A percentile compares a stretch with the other conserved stretches of the same genome.
These are phyloP conservation scores for Barbatosphaeria neglecta DNA, from an alignment of 495 filamentous ascomycete genomes.

Conservation along the genomic window DNA sequence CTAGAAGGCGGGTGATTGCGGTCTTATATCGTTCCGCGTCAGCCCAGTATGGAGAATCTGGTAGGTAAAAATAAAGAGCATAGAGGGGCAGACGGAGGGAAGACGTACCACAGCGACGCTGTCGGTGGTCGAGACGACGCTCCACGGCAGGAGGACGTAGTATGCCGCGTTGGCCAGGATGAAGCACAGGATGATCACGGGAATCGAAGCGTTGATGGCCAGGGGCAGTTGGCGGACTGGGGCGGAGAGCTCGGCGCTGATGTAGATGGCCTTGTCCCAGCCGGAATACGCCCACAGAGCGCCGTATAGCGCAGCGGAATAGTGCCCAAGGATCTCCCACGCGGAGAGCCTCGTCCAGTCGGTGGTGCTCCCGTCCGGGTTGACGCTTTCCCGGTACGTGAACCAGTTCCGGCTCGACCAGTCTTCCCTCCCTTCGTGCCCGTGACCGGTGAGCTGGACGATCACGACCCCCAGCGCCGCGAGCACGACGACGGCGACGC, in stretches of 20 bases:
- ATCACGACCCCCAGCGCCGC: slow-evolving; percentile 35
- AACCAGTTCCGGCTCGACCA: slow-evolving; percentile 45
- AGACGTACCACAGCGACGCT: slow-evolving; percentile 43
- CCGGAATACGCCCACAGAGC: slow-evolving; percentile 48
- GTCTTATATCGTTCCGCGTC: slow-evolving; percentile 22
- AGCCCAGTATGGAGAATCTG: neutral
- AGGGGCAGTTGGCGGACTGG: slow-evolving; percentile 42
- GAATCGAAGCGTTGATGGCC: slow-evolving; percentile 43
- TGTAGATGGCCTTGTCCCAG: slow-evolving; percentile 50
- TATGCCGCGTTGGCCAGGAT: slow-evolving; percentile 41
- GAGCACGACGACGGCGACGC: slow-evolving; percentile 33
- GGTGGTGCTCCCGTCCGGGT: slow-evolving; percentile 33
- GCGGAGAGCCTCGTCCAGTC: slow-evolving; percentile 31
- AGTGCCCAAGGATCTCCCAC: slow-evolving; percentile 43
- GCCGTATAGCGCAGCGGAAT: slow-evolving; percentile 41
- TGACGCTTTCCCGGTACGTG: slow-evolving; percentile 25
- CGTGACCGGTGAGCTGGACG: slow-evolving; percentile 14
- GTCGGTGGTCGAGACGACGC: slow-evolving; percentile 38
- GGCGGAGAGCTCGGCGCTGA: slow-evolving; percentile 39
- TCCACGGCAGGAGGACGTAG: slow-evolving; percentile 45
- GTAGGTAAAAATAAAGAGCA: neutral
- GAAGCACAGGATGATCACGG: slow-evolving; percentile 44
- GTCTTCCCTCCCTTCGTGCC: slow-evolving; percentile 31
- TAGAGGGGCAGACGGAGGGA: neutral
- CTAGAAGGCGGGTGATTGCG: slow-evolving; percentile 39